Percentiles rank a stretch among this genome's conserved stretches.
Conservation (phyloP, 768 basidiomycete genomes). For the Termitomyces sp. region DNA sequence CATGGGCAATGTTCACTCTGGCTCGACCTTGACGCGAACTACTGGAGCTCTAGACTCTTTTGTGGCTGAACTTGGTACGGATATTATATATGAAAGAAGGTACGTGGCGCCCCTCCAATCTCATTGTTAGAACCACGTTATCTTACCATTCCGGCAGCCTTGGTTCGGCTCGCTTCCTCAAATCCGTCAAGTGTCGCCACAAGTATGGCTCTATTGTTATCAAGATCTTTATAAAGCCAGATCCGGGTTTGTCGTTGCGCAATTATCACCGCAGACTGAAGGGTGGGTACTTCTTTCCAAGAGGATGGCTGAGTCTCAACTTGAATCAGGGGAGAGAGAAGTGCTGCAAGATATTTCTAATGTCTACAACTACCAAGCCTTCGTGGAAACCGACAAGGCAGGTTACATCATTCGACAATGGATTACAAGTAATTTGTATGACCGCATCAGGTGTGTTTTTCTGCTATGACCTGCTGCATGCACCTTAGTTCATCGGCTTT, state of each 20-base stretch:
- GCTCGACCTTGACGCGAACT: conserved; percentile 63
- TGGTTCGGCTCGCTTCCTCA: conserved; percentile 35
- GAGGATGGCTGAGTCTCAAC: conserved; percentile 2
- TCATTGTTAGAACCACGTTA: background rate
- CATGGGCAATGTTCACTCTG: conserved; percentile 81
- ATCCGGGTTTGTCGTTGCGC: conserved; percentile 74
- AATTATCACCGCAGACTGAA: conserved; percentile 76
- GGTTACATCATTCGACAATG: conserved; percentile 95
- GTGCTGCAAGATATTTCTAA: conserved; percentile 80
- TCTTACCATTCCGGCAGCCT: conserved; percentile 10
- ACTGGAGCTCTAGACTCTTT: conserved; percentile 86
- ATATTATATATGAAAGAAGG: conserved; percentile 92
- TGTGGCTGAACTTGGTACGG: conserved; percentile 80
- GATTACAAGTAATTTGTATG: conserved; percentile 91
- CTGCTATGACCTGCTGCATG: background rate
- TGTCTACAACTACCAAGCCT: conserved; percentile 82
- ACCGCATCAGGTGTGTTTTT: conserved; percentile 84
- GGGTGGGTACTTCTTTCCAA: conserved; percentile 34
- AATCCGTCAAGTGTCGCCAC: conserved; percentile 87
- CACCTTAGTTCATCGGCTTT: background rate
- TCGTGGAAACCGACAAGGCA: conserved; percentile 93
- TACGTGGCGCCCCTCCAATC: conserved; percentile 23
- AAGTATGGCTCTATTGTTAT: conserved; percentile 78
- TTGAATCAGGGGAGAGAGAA: conserved; percentile 71
- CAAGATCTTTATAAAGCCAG: conserved; percentile 95